Evolutionary conservation across 1,284 basidiomycete species (phyloP), one percentile per base, ranked within the genome.

Genomic region (Microstroma glucosiphilum): DNA sequence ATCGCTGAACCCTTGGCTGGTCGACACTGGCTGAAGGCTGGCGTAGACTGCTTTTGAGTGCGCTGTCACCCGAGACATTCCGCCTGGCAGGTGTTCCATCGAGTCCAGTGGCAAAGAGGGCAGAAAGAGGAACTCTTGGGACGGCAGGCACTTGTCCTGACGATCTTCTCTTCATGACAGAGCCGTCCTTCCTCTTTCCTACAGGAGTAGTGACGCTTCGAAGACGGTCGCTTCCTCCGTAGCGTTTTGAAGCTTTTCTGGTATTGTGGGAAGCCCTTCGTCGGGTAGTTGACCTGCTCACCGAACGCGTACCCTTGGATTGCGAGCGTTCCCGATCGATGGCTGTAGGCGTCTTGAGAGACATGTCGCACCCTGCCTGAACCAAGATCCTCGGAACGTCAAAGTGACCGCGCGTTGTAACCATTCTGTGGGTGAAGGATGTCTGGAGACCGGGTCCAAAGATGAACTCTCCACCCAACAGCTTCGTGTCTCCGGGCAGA

Each of bases 391-490:
- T 60, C 1, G 69, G 72, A 1, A 74, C 46, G 54, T 75, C 73
- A 60, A 75, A 67, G 60, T 75, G 73, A 25, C 73, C 73, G 30
- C 73, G 66, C 2, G 68, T 66, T 0, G 72, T 74, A 7, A 70
- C 72, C 67, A 72, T 70, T 46, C 67, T 63, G 58, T 69, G 68
- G n/a, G 71, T 46, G 49, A 61, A 64, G 60, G 67, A 65, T 66
- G 40, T 61, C 53, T 57, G 61, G n/a, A 78, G 63, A 3, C 67
- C 86, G 55, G 89, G 88, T 25, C 88, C 89, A 59, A 94, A 84
- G 26, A 93, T 84, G 74, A 93, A 92, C 80, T 93, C 91, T 25
- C 91, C 91, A 17, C 91, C 91, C 37, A 93, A 83, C 79, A 92
- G 88, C 57, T 82, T 80, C 54, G 86, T 81, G 72, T 91, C 87